Conservation (phyloP, 2,329 filamentous ascomycete species). For the Aspergillus sp. region DNA sequence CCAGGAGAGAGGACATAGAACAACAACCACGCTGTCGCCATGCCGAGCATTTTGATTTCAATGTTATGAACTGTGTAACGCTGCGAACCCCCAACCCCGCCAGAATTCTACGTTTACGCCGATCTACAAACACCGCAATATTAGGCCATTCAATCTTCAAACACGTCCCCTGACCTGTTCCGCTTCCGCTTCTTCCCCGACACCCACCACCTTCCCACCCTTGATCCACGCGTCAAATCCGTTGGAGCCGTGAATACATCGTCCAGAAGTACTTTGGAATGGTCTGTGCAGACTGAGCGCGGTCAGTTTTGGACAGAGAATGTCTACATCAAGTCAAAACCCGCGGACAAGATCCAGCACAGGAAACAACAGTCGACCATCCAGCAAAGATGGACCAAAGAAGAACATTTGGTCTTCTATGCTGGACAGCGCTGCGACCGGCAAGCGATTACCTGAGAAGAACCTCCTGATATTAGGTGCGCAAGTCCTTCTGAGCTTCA, state of each 20-base stretch:
- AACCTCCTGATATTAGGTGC: slow-evolving; percentile 81
- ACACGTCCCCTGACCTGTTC: slow-evolving; percentile 32
- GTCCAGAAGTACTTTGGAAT: slow-evolving; percentile 26
- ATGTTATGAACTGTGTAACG: slow-evolving; percentile 1
- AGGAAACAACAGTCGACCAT: slow-evolving; percentile 39
- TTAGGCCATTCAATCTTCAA: background rate
- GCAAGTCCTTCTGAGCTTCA: slow-evolving; percentile 23
- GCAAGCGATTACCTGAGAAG: slow-evolving; percentile 87
- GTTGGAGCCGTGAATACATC: slow-evolving; percentile 1
- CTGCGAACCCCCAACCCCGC: background rate
- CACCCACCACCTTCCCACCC: slow-evolving; percentile 12
- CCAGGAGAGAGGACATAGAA: slow-evolving; percentile 6
- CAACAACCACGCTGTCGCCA: background rate
- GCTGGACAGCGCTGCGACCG: slow-evolving; percentile 85
- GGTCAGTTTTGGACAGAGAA: slow-evolving; percentile 38
- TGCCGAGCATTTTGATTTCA: background rate
- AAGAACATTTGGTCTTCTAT: slow-evolving; percentile 94
- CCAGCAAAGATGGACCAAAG: slow-evolving; percentile 65
- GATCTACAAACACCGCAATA: background rate
- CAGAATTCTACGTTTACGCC: background rate
- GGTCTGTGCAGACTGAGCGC: slow-evolving; percentile 34
- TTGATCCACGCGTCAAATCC: slow-evolving; percentile 18
- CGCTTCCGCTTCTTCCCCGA: slow-evolving; percentile 23
- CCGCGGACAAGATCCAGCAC: slow-evolving; percentile 31
- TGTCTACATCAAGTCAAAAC: slow-evolving; percentile 39